Evolutionary conservation across 768 basidiomycete species (phyloP).

Genomic region (Podaxis sp.): DNA sequence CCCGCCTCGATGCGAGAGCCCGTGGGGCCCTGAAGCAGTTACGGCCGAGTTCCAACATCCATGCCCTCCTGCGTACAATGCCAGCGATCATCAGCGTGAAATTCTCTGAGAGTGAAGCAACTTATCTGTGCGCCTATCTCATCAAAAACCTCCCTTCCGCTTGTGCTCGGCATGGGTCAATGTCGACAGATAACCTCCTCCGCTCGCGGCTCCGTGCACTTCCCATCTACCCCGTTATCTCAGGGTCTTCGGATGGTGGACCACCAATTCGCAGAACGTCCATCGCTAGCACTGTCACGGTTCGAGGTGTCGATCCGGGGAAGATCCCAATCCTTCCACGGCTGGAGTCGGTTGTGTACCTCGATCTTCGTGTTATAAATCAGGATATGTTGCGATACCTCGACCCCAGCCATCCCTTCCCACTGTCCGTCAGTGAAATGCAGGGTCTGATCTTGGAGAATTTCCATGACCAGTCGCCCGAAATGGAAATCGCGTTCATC

Average conservation of each 20-base stretch:
- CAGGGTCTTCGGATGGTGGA: slow-evolving; percentile 12
- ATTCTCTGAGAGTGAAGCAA: not conserved
- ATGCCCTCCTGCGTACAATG: slow-evolving; percentile 30
- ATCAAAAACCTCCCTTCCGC: slow-evolving; percentile 8
- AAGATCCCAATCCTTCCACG: not conserved
- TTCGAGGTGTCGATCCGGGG: not conserved
- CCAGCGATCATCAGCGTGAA: not conserved
- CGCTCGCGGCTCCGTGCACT: slow-evolving; percentile 20
- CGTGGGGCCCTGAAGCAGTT: slow-evolving; percentile 12
- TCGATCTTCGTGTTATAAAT: slow-evolving; percentile 3
- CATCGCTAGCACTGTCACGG: not conserved
- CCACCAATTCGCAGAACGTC: not conserved
- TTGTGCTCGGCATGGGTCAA: not conserved
- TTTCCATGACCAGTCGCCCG: slow-evolving; percentile 9
- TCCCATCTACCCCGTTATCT: slow-evolving; percentile 30
- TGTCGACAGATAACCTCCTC: slow-evolving; percentile 10
- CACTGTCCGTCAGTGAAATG: slow-evolving; percentile 11
- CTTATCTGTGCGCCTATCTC: not conserved
- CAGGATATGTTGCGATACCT: slow-evolving; percentile 15
- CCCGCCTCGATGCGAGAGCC: slow-evolving; percentile 20
- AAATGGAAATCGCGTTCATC: slow-evolving; percentile 7
- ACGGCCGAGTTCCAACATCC: slow-evolving; percentile 18
- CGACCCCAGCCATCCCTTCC: slow-evolving; percentile 21
- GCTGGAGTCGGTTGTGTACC: not conserved
- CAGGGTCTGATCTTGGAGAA: not conserved